Evolutionary conservation across 805 yeast genomes (phyloP), one percentile per base, ranked within the genome.

Genomic region (Pichia californica): DNA sequence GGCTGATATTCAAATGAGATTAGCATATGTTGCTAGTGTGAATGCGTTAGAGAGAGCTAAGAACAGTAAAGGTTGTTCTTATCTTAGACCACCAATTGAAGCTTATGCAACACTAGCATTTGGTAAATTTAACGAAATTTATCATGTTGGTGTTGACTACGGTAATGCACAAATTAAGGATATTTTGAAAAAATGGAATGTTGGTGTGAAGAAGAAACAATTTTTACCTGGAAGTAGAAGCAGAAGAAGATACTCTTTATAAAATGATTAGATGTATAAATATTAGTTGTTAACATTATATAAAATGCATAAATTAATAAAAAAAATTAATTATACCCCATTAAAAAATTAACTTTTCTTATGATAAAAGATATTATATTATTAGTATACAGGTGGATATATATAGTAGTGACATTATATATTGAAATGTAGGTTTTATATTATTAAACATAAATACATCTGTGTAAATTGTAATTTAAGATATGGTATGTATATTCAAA

Each of bases 21-120:
- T 91, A 47, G 96, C 97, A 0, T 91, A 93, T 60, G 99, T 91
- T 31, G 86, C 96, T 0, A 86, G 96, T 40, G 99, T 91, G 1
- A 85, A 86, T 63, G 97, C 97, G 0, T 67, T 93, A 38, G 96
- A 91, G 55, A 71, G 74, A 46, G 97, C 96, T 2, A 93, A 91
- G 58, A 68, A 61, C 25, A 82, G 88, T 0, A 83, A 88, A 0
- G 96, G 96, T 0, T 91, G 93, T 11, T 68, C 85, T 7, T 91
- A 91, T 57, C 68, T 88, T 51, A 74, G 99, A 36, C 99, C 99
- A 4, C 99, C 99, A 0, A 85, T 93, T 54, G 97, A 91, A 53
- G 74, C 77, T 48, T 91, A 81, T 60, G 96, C 89, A 0, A 93
- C 98, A 0, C 70, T 93, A 38, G 99, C 91, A 55, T 91, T 91